These are phyloP conservation scores for Diplotaxis tenuifolia DNA, from an alignment of 345 rosid species.

Conservation along the genomic window DNA sequence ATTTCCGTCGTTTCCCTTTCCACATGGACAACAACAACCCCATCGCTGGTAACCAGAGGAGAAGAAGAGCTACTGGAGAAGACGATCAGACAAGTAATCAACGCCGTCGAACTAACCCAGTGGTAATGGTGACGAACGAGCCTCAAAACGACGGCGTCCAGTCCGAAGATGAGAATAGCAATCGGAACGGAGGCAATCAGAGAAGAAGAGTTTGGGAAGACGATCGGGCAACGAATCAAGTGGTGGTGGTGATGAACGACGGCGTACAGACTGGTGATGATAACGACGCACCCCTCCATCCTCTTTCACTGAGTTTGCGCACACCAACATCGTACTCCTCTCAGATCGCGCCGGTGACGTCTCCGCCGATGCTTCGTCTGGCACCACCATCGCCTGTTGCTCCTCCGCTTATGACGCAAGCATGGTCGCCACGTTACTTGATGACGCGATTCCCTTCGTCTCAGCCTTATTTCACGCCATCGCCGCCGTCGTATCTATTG, in stretches of 20 bases:
- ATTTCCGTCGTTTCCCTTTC: not conserved
- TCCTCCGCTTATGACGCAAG: not conserved
- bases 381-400: not conserved
- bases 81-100: not conserved
- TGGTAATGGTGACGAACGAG: not conserved
- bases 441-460: not conserved
- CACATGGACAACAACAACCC: not conserved
- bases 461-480: not conserved
- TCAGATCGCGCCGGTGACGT: constrained; percentile 8
- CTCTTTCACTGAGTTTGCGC: constrained; percentile 21
- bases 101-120: not conserved
- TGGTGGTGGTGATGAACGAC: not conserved
- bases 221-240: not conserved
- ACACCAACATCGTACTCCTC: not conserved
- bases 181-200: no score
- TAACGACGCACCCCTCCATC: not conserved
- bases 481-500: not conserved
- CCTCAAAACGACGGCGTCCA: not conserved
- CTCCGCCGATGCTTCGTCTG: not conserved
- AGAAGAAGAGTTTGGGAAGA: not conserved
- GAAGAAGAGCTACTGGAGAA: not conserved
- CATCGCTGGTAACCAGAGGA: not conserved
- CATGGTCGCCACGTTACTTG: not conserved
- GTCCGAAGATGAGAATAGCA: not conserved
- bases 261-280: not conserved